Evolutionary conservation across 2,329 filamentous ascomycete genomes (phyloP).

Genomic region (Talaromyces amestolkiae): DNA sequence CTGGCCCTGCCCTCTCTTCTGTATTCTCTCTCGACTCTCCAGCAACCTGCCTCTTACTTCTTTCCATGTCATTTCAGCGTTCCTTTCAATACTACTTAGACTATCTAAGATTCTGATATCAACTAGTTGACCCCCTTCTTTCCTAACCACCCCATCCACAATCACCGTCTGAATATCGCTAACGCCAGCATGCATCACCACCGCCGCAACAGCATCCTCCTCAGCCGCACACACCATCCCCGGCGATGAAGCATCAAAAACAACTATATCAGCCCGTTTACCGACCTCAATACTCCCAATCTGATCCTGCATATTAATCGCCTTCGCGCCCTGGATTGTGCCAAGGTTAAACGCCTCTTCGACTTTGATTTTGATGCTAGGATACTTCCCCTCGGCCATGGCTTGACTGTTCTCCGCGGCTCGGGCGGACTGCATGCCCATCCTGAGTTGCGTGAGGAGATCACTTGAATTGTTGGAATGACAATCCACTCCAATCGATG

Average conservation of each 20-base stretch:
- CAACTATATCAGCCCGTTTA: constrained; percentile 31
- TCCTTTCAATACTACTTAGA: not conserved
- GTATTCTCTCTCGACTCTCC: not conserved
- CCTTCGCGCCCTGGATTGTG: constrained; percentile 32
- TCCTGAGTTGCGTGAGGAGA: constrained; percentile 1
- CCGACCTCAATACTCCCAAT: constrained; percentile 30
- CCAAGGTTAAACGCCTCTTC: constrained; percentile 22
- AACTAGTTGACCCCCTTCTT: not conserved
- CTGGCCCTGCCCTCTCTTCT: not conserved
- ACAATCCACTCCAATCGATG: constrained; percentile 8
- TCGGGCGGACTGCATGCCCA: constrained; percentile 1
- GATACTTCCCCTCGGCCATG: not conserved
- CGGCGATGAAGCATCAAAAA: constrained; percentile 29
- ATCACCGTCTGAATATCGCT: constrained; percentile 31
- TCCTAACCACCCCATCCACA: constrained; percentile 25
- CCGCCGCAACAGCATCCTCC: constrained; percentile 29
- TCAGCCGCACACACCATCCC: constrained; percentile 29
- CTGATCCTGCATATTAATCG: constrained; percentile 27
- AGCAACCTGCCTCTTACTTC: not conserved
- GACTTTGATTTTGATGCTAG: not conserved
- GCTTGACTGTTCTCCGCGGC: not conserved
- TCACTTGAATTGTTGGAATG: not conserved
- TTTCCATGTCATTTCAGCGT: not conserved
- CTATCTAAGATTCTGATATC: not conserved
- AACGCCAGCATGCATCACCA: constrained; percentile 30